A percentile compares a stretch with the other conserved stretches of the same genome.
Conservation (phyloP, 2,329 filamentous ascomycete genomes). For the Rhynchosporium graminicola region DNA sequence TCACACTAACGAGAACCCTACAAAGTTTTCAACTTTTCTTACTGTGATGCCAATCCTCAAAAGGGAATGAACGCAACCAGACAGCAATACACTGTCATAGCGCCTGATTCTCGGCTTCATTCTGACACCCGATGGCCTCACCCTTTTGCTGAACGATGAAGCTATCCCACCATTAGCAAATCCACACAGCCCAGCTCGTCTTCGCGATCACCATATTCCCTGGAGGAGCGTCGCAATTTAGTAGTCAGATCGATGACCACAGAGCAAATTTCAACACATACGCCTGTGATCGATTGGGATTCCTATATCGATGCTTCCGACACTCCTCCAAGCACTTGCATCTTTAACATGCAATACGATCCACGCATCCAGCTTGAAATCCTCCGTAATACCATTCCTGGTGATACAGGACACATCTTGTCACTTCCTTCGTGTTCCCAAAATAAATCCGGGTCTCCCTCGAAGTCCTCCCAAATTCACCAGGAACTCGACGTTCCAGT, state of each 20-base stretch:
- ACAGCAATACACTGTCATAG: conserved; percentile 22
- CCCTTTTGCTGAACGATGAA: conserved; percentile 29
- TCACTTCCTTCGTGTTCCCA: conserved; percentile 21
- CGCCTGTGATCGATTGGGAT: conserved; percentile 25
- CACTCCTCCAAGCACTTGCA: conserved; percentile 21
- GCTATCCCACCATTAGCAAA: conserved; percentile 28
- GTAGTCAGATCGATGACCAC: neutral
- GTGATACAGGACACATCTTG: conserved; percentile 18
- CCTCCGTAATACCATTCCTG: conserved; percentile 24
- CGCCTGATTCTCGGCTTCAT: conserved; percentile 31
- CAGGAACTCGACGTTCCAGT: conserved; percentile 11
- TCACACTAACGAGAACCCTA: conserved; percentile 15
- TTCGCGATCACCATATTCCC: conserved; percentile 26
- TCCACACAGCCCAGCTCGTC: conserved; percentile 23
- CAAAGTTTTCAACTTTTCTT: conserved; percentile 13
- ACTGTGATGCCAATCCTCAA: conserved; percentile 20
- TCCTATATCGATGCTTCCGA: conserved; percentile 26
- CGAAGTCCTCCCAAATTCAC: conserved; percentile 20
- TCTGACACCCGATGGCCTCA: conserved; percentile 27
- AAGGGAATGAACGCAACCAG: conserved; percentile 22
- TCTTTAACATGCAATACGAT: conserved; percentile 26
- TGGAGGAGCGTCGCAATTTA: neutral
- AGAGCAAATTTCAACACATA: conserved; percentile 2
- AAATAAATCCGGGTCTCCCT: conserved; percentile 23
- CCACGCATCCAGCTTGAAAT: conserved; percentile 24